These are phyloP conservation scores for Alternaria arborescens DNA, from an alignment of 2,329 filamentous ascomycete species.

Conservation along the genomic window DNA sequence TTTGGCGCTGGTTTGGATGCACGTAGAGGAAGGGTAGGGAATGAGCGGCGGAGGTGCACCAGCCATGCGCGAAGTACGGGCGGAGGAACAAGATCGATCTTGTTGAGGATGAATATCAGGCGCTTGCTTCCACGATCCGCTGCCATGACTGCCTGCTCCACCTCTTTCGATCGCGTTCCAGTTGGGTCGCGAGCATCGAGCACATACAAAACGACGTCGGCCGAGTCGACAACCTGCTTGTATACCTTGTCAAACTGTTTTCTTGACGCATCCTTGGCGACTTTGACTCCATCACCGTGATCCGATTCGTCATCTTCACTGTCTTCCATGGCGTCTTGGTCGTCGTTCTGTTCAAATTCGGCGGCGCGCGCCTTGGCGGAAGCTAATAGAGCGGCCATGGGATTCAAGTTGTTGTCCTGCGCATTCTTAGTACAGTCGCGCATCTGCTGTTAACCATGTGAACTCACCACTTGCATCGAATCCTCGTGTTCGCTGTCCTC, in stretches of 20 bases:
- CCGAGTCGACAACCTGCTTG: slow-evolving; percentile 87
- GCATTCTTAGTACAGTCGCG: slow-evolving; percentile 11
- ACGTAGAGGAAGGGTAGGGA: slow-evolving; percentile 88
- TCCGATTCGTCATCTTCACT: slow-evolving; percentile 63
- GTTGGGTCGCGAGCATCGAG: slow-evolving; percentile 91
- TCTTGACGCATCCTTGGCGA: slow-evolving; percentile 70
- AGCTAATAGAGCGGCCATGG: slow-evolving; percentile 89
- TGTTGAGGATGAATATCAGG: slow-evolving; percentile 91
- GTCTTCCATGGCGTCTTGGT: slow-evolving; percentile 66
- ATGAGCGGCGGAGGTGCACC: slow-evolving; percentile 82
- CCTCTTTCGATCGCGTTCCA: slow-evolving; percentile 86
- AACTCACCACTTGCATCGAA: slow-evolving; percentile 62
- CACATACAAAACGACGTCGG: slow-evolving; percentile 92
- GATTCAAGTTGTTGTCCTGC: slow-evolving; percentile 75
- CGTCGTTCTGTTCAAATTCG: slow-evolving; percentile 73
- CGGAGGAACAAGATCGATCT: slow-evolving; percentile 89
- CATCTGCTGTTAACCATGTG: background rate
- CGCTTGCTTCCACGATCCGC: slow-evolving; percentile 83
- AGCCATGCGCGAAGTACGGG: slow-evolving; percentile 86
- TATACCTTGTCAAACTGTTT: slow-evolving; percentile 95
- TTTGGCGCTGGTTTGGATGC: slow-evolving; percentile 84
- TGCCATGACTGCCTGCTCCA: slow-evolving; percentile 92
- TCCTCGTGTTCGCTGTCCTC: slow-evolving; percentile 63
- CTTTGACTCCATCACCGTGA: slow-evolving; percentile 45
- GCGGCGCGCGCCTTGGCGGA: slow-evolving; percentile 81